A percentile compares a stretch with the other conserved stretches of the same genome.
phyloP scores from a whole-genome alignment of 192 early-diverging fungal genomes.

The Chytriomyces hyalinus region DNA sequence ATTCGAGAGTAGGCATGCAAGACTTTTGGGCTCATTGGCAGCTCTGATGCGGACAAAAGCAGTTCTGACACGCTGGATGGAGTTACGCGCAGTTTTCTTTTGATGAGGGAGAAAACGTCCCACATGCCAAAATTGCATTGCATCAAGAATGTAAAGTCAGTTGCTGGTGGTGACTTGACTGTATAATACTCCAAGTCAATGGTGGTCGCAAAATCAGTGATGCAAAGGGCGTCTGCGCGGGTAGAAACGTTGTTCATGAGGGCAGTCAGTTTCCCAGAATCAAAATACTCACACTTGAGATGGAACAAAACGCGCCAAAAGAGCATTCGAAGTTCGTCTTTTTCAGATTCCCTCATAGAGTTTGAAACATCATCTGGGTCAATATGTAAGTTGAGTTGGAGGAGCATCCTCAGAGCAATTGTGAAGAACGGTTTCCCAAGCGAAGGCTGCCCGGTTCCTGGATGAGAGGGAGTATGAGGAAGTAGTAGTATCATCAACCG shows the following conservation, averaged over 20 bases:
- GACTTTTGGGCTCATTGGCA: background rate
- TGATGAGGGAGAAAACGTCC: background rate
- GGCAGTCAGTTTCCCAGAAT: background rate
- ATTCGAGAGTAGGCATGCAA: background rate
- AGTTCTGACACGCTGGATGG: background rate
- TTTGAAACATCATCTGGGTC: background rate
- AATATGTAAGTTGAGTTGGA: background rate
- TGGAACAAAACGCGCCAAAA: background rate
- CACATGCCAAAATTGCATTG: background rate
- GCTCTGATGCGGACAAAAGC: background rate
- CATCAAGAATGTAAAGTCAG: background rate
- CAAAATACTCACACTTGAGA: background rate
- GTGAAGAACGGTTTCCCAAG: background rate
- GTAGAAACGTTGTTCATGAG: background rate
- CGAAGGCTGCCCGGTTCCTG: background rate
- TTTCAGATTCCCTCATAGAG: background rate
- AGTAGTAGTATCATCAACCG: too few species aligned
- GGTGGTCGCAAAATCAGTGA: background rate
- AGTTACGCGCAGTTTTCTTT: background rate
- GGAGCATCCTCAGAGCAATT: background rate
- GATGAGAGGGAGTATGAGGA: too few species aligned
- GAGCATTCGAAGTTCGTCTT: background rate
- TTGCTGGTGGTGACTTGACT: background rate
- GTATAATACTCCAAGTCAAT: background rate
- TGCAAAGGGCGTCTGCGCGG: background rate